A percentile compares a stretch with the other conserved stretches of the same genome.
Conservation (phyloP, 208 protist species). For the Herpetomonas muscarum region DNA sequence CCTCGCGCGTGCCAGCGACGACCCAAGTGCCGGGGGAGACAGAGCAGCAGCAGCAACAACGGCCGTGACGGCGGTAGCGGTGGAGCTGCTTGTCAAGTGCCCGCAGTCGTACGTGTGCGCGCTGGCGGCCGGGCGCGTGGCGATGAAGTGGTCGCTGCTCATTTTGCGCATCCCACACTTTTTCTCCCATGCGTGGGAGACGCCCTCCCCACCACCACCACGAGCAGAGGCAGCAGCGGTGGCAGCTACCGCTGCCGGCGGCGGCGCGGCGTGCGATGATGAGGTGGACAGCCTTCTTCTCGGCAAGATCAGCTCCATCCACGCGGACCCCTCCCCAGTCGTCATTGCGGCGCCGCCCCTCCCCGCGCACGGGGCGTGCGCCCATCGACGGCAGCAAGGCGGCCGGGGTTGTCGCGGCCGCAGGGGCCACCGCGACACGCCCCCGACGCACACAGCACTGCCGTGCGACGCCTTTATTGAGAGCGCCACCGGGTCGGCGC, state of each 20-base stretch:
- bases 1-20: neutral
- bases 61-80: too few species aligned
- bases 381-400: neutral
- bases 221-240: neutral
- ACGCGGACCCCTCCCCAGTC: too few species aligned
- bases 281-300: too few species aligned
- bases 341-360: too few species aligned
- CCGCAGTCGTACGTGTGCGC: neutral
- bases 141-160: slow-evolving; percentile 1
- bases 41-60: neutral
- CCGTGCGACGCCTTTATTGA: slow-evolving; percentile 20
- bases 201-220: neutral
- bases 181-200: slow-evolving; percentile 2
- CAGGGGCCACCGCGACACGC: neutral
- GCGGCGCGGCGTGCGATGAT: neutral
- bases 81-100: neutral
- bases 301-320: too few species aligned
- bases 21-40: neutral
- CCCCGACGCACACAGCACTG: slow-evolving; percentile 1
- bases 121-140: slow-evolving; percentile 7
- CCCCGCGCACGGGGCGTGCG: neutral
- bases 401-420: too few species aligned
- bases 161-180: slow-evolving; percentile 16
- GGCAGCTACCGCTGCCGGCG: too few species aligned
- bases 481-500: neutral